A percentile compares a stretch with the other conserved stretches of the same genome.
phyloP scores from a whole-genome alignment of 2,329 filamentous ascomycete genomes.

The Sphaerostilbella broomeana region DNA sequence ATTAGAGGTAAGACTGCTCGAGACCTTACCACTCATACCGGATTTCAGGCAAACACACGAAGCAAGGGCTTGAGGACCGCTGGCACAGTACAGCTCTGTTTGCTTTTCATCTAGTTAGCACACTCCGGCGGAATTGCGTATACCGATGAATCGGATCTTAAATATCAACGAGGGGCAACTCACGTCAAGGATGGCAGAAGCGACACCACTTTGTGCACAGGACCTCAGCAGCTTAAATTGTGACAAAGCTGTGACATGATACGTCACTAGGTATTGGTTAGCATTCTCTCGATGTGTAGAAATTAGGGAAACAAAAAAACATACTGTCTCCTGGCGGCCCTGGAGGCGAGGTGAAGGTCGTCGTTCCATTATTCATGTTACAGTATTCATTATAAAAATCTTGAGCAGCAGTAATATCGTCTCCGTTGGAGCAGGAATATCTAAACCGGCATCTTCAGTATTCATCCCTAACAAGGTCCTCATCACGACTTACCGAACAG shows the following conservation, averaged over 20 bases:
- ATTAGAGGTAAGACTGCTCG: constrained; percentile 36
- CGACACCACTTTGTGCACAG: constrained; percentile 40
- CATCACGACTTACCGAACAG: constrained; percentile 22
- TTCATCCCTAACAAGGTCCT: neutral
- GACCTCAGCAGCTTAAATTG: constrained; percentile 37
- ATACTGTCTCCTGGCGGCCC: constrained; percentile 46
- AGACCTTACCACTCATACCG: constrained; percentile 37
- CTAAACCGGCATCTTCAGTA: constrained; percentile 15
- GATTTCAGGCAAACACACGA: constrained; percentile 48
- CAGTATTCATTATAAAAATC: constrained; percentile 48
- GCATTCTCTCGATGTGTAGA: neutral
- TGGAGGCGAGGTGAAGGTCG: constrained; percentile 39
- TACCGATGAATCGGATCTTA: neutral
- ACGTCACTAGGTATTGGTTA: constrained; percentile 38
- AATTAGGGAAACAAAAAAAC: constrained; percentile 17
- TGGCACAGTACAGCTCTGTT: constrained; percentile 35
- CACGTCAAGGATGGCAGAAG: constrained; percentile 36
- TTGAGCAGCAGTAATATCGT: constrained; percentile 41
- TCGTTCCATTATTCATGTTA: constrained; percentile 42
- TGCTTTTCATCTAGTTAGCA: constrained; percentile 17
- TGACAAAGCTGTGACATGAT: constrained; percentile 47
- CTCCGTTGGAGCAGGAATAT: constrained; percentile 39
- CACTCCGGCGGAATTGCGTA: neutral
- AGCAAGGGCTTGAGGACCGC: constrained; percentile 42
- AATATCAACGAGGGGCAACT: constrained; percentile 11